These are phyloP conservation scores for Claviceps citrina DNA, from an alignment of 2,329 filamentous ascomycete genomes.

Conservation along the genomic window DNA sequence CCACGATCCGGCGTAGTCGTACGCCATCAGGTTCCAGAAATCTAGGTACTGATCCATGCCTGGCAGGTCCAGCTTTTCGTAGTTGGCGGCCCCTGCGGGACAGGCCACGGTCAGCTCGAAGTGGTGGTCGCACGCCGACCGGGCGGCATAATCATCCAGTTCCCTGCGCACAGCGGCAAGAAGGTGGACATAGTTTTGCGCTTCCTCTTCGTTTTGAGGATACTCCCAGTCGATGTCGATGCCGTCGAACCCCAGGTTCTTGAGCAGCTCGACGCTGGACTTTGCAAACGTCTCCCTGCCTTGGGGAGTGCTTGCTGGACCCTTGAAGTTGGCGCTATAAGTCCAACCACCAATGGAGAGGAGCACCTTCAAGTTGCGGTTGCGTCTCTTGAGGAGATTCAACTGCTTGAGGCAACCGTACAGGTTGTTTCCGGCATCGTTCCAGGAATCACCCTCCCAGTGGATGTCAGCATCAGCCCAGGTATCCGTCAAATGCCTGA, in stretches of 20 bases:
- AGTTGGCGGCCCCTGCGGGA: slow-evolving; percentile 47
- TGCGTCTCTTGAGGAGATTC: slow-evolving; percentile 63
- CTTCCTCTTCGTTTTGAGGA: slow-evolving; percentile 38
- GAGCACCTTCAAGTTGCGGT: slow-evolving; percentile 72
- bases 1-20: slow-evolving; percentile 80
- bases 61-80: slow-evolving; percentile 43
- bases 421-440: slow-evolving; percentile 60
- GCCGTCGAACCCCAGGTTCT: slow-evolving; percentile 65
- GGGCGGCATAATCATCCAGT: slow-evolving; percentile 40
- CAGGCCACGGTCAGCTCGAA: slow-evolving; percentile 52
- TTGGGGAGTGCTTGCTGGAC: slow-evolving; percentile 51
- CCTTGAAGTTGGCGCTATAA: slow-evolving; percentile 70
- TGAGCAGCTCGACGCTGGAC: slow-evolving; percentile 58
- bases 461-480: slow-evolving; percentile 62
- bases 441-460: slow-evolving; percentile 53
- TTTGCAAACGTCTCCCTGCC: slow-evolving; percentile 60
- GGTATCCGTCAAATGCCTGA: slow-evolving; percentile 38
- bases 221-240: slow-evolving; percentile 58
- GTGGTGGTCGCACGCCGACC: slow-evolving; percentile 28
- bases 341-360: slow-evolving; percentile 89
- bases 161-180: slow-evolving; percentile 39
- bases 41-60: slow-evolving; percentile 52
- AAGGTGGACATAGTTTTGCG: slow-evolving; percentile 42
- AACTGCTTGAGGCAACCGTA: slow-evolving; percentile 86
- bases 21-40: slow-evolving; percentile 77